Percentiles rank a stretch among this genome's conserved stretches.
These are phyloP conservation scores for Dactylonectria estremocensis DNA, from an alignment of 2,329 filamentous ascomycete species.

Conservation along the genomic window DNA sequence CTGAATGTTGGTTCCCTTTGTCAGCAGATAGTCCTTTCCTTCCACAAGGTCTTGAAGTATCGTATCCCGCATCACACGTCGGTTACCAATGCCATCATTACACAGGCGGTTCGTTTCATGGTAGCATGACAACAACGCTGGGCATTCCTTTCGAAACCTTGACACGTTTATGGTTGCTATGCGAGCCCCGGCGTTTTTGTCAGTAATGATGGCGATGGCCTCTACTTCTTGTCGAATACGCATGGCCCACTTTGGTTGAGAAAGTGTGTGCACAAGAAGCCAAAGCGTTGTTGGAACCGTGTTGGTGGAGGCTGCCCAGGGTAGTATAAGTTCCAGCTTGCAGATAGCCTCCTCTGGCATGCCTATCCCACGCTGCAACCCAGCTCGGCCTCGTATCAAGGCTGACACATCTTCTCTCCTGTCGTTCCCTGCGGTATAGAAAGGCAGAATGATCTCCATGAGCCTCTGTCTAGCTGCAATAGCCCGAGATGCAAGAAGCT, in stretches of 20 bases:
- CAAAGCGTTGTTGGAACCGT: slow-evolving; percentile 29
- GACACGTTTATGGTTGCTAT: slow-evolving; percentile 11
- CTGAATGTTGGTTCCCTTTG: slow-evolving; percentile 24
- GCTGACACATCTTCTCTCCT: slow-evolving; percentile 20
- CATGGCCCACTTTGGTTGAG: neutral
- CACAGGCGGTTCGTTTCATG: slow-evolving; percentile 21
- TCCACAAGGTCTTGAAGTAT: slow-evolving; percentile 16
- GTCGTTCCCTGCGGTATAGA: slow-evolving; percentile 13
- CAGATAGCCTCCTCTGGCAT: slow-evolving; percentile 9
- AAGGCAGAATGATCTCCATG: neutral
- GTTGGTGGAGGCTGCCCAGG: slow-evolving; percentile 24
- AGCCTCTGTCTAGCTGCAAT: slow-evolving; percentile 16
- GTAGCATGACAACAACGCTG: slow-evolving; percentile 18
- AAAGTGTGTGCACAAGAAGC: slow-evolving; percentile 26
- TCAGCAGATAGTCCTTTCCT: slow-evolving; percentile 25
- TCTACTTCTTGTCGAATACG: slow-evolving; percentile 22
- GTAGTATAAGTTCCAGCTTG: slow-evolving; percentile 16
- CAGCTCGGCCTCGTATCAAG: slow-evolving; percentile 9
- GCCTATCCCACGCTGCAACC: slow-evolving; percentile 9
- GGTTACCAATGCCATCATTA: slow-evolving; percentile 13
- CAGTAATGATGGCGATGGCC: neutral
- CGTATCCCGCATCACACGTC: slow-evolving; percentile 17
- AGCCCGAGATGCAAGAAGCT: slow-evolving; percentile 1
- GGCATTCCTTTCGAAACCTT: slow-evolving; percentile 17
- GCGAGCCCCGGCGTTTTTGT: neutral